Evolutionary conservation across 306 rosid species (phyloP), one percentile per base, ranked within the genome.

Genomic region (Cajanus cajan): DNA sequence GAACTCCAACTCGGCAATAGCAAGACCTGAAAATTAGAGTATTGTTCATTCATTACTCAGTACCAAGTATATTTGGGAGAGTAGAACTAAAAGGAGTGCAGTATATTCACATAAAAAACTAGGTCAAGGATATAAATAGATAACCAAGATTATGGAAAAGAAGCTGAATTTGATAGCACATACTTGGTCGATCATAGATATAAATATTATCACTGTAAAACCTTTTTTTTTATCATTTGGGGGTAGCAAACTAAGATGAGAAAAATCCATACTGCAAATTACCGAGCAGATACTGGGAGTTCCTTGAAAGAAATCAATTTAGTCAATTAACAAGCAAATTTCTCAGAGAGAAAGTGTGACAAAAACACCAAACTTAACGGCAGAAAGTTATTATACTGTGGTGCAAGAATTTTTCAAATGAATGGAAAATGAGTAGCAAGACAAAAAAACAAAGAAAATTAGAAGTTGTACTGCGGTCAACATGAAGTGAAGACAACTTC

Each of bases 1-100:
- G 74, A 93, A 93, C 78, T 90, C 92, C 81, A 93, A 80, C 79
- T 88, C 95, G 4, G 91, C 97, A 36, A 91, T 82, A 5, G 95
- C 92, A 7, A 88, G 83, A 78, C 88, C 98, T 93, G 86, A 28
- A 87, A 86, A 70, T 72, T 18, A 68, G 34, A 71, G 63, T 51
- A 78, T n/a, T 58, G 39, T 12, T 54, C 40, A 50, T 7, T 47
- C 66, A 39, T 82, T 74, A 73, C 19, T 63, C 59, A 47, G 40
- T 33, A 21, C 4, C 21, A 36, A 15, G 7, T 4, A 67, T 66
- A 67, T 48, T 12, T 51, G 62, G 33, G 54, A 75, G 33, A 28
- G 16, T 12, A 12, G 44, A 62, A 57, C 11, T 13, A 18, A 58
- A 52, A 62, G 43, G 22, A 74, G 43, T 8, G n/a, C 39, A 62